phyloP scores from a whole-genome alignment of 2,329 filamentous ascomycete genomes.

The Talaromyces funiculosus region DNA sequence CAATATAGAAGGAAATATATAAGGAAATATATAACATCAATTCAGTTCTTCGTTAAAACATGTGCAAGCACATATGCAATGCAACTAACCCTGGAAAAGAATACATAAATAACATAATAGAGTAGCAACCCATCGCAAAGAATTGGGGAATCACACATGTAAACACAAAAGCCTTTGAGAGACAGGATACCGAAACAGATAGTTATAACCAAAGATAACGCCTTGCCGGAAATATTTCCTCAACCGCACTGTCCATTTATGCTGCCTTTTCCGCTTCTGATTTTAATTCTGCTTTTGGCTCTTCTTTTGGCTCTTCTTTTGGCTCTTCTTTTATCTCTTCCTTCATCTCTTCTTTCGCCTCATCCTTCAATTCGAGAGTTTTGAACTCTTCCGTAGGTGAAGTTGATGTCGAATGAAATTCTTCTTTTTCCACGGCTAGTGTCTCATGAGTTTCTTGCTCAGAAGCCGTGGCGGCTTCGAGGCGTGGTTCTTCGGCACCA shows the following conservation, averaged over 20 bases:
- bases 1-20: not conserved
- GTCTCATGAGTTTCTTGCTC: constrained; percentile 17
- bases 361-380: constrained; percentile 20
- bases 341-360: constrained; percentile 17
- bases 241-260: not conserved
- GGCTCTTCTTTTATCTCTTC: not conserved
- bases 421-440: constrained; percentile 28
- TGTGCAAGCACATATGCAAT: not conserved
- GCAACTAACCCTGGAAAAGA: not conserved
- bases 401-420: constrained; percentile 37
- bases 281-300: not conserved
- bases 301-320: not conserved
- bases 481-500: not conserved
- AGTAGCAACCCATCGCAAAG: not conserved
- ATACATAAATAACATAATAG: not conserved
- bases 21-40: not conserved
- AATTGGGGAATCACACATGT: constrained; percentile 4
- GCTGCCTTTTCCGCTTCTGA: not conserved
- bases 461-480: not conserved
- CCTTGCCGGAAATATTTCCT: not conserved
- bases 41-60: not conserved
- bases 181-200: not conserved
- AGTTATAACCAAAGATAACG: not conserved
- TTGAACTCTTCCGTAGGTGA: constrained; percentile 23
- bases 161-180: not conserved